Evolutionary conservation across 2,329 filamentous ascomycete genomes (phyloP), one percentile per base, ranked within the genome.

Genomic region (Alternaria atra): DNA sequence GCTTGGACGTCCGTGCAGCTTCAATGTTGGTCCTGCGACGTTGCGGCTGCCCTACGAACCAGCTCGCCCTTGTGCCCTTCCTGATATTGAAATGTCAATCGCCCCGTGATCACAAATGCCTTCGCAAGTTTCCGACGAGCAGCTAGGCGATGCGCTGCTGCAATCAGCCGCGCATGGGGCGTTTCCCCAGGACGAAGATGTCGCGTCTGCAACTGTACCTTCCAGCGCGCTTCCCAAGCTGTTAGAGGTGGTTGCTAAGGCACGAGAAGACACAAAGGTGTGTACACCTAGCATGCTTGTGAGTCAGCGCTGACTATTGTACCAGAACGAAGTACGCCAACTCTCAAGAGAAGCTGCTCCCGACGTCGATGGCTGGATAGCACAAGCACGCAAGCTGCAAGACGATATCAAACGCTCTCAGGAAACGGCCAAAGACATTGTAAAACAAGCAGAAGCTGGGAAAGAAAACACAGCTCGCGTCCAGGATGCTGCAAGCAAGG

Each of bases 281-380:
- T 13, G 69, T 40, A 23, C 43, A 43, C 13, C 32, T 12, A 20
- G 13, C 12, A 8, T n/a, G 5, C 23, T 12, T 32, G n/a, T 12
- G 3, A 30, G 20, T 15, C 23, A 32, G 23, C 17, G 34, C 61
- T 69, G 39, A 69, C 17, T 20, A 8, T 46, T 52, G 29, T 9
- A 44, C 54, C 69, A 91, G 89, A 80, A 85, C 61, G 89, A 96
- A 70, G 90, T 98, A 60, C 90, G 89, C 66, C 79, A 83, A 23
- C 87, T 95, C 63, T 96, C 94, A 78, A 87, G 89, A 73, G 89
- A 93, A 67, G 91, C 89, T 17, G 91, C 90, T 58, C 87, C 89
- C 39, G 91, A 96, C 72, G 90, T 97, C 52, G 91, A 93, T 73
- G 87, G 89, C 52, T 98, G 94, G 94, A 91, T 96, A 58, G 82